phyloP scores from a whole-genome alignment of 225 moss, liverwort and hornwort genomes.

The Sphagnum tenellum region DNA sequence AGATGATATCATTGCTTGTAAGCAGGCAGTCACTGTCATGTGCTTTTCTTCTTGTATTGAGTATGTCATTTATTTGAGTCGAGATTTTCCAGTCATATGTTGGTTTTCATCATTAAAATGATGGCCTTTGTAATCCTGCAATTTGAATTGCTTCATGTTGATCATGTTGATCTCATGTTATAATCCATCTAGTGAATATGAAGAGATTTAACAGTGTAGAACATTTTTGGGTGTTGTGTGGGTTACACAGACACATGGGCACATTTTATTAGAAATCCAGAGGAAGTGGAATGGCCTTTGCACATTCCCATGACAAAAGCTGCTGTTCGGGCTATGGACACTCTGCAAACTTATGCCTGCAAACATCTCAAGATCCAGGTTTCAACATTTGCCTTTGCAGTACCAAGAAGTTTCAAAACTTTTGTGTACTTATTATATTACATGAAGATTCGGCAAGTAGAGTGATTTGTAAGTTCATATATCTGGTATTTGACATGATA shows the following conservation, averaged over 20 bases:
- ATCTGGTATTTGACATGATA: too few species aligned
- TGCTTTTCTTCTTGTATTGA: too few species aligned
- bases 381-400: background rate
- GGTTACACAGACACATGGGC: conserved; percentile 63
- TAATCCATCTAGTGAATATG: background rate
- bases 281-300: conserved; percentile 66
- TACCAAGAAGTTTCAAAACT: too few species aligned
- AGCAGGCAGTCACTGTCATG: conserved; percentile 3
- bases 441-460: too few species aligned
- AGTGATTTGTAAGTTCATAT: too few species aligned
- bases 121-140: too few species aligned
- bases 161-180: too few species aligned
- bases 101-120: too few species aligned
- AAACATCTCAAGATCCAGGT: conserved; percentile 35
- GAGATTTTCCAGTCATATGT: too few species aligned
- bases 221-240: background rate
- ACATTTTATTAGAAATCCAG: conserved; percentile 49
- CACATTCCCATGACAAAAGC: conserved; percentile 97
- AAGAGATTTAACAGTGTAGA: background rate
- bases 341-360: conserved; percentile 57
- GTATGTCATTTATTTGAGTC: too few species aligned
- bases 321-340: conserved; percentile 83
- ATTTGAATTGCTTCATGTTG: too few species aligned
- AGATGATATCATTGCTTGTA: conserved; percentile 91
- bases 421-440: too few species aligned